These are phyloP conservation scores for Clonostachys sp. DNA, from an alignment of 2,329 filamentous ascomycete species.

Conservation along the genomic window DNA sequence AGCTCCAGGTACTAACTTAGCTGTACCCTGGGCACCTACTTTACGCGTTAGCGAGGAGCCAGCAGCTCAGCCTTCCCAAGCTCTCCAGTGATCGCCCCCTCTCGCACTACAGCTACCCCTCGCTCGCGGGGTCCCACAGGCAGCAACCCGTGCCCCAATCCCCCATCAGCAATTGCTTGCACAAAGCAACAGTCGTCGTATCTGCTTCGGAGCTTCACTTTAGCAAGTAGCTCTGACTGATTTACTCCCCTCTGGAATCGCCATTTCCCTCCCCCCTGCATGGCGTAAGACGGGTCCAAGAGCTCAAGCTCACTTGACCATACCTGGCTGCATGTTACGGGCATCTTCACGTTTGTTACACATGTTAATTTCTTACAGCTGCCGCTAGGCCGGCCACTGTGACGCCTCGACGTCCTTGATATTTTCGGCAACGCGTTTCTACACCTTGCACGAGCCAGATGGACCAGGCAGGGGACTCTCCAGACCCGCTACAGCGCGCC, in stretches of 20 bases:
- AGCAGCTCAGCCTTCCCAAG: no score
- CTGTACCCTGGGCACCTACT: no score
- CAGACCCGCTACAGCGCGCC: conserved; percentile 52
- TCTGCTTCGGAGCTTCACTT: not conserved
- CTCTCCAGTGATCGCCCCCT: not conserved
- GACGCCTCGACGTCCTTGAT: conserved; percentile 44
- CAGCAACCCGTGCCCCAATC: not conserved
- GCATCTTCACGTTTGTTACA: conserved; percentile 25
- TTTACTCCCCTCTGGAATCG: no score
- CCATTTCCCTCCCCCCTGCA: not conserved
- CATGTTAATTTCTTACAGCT: conserved; percentile 53
- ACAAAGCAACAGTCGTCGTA: not conserved
- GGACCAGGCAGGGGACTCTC: conserved; percentile 44
- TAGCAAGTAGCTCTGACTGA: not conserved
- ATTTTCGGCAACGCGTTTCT: conserved; percentile 25
- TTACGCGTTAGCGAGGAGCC: no score
- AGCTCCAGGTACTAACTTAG: no score
- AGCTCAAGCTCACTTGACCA: conserved; percentile 3
- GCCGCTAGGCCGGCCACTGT: conserved; percentile 49
- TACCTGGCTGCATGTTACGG: not conserved
- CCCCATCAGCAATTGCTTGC: not conserved
- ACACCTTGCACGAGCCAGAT: conserved; percentile 40
- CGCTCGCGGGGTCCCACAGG: conserved; percentile 13
- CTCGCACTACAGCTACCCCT: conserved; percentile 9
- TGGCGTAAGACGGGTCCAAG: no score